Evolutionary conservation across 805 yeast species (phyloP), one percentile per base, ranked within the genome.

Genomic region (Sugiyamaella floridensis): DNA sequence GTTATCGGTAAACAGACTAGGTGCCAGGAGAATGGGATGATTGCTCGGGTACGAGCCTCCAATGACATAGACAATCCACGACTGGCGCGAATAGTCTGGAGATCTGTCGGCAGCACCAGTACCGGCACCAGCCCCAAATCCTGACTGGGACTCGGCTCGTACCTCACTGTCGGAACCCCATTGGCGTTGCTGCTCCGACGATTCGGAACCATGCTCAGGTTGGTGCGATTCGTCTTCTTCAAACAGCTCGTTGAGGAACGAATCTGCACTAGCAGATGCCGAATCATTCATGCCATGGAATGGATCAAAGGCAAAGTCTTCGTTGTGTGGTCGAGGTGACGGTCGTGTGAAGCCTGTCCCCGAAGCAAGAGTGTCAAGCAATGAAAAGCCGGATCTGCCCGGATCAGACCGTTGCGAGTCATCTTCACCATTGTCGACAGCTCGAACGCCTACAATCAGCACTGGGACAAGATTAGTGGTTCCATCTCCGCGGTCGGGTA

Each of bases 31-130:
- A 8, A 78, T 61, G 4, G 81, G 82, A 59, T 78, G 81, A 51
- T 73, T 66, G 43, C 65, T 66, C 2, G 77, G 72, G 57, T 78
- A 81, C 12, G 76, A 66, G 42, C 82, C 82, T 0, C 85, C 85
- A 68, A 80, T 73, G 7, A 81, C 83, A 48, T 79, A 78, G 20
- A 81, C 78, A n/a, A 80, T 74, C 86, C 85, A 81, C 1, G 82
- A 76, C 28, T 80, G 67, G 41, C 71, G 70, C 5, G 58, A 40
- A 18, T 49, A 49, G 4, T 42, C 48, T 12, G 50, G 46, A 16
- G 52, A 41, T 12, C 26, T 3, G 3, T 22, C 26, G 6, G 26
- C 41, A 37, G 41, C 41, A 15, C 16, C 41, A 37, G 7, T 8
- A 15, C 41, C 16, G 7, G 7, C 16, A 15, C 41, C 41, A 37